phyloP scores from a whole-genome alignment of 208 protist genomes.

The Leptomonas seymouri region DNA sequence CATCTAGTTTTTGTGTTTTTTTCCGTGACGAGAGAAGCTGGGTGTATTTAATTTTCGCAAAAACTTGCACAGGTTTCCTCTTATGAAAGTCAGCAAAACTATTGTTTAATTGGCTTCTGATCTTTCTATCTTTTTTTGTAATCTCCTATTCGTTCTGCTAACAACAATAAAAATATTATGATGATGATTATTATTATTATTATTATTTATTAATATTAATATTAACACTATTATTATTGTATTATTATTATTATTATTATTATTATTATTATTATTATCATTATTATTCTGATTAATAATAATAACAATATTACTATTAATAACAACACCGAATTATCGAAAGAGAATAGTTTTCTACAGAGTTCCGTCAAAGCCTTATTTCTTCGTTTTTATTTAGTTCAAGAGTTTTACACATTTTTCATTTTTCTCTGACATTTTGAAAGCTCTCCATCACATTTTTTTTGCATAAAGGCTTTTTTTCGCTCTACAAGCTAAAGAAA shows the following conservation, averaged over 20 bases:
- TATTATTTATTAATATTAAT: not conserved
- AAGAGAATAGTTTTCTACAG: not conserved
- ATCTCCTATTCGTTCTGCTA: not conserved
- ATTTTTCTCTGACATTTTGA: not conserved
- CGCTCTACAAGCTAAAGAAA: not conserved
- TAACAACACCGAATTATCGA: not conserved
- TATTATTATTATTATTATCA: no score
- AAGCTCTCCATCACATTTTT: not conserved
- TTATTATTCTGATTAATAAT: no score
- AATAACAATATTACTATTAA: not conserved
- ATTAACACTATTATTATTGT: no score
- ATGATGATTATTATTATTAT: no score
- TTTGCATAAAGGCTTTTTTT: not conserved
- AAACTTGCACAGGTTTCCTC: no score
- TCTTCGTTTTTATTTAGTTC: conserved; percentile 1
- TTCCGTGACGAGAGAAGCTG: no score
- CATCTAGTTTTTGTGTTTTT: no score
- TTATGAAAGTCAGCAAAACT: no score
- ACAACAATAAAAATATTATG: not conserved
- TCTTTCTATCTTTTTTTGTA: not conserved
- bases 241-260: no score
- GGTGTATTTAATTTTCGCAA: no score
- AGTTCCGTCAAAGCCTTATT: conserved; percentile 18
- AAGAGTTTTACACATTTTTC: not conserved
- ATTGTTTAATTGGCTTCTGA: no score